These are phyloP conservation scores for Sequoia sempervirens DNA, from an alignment of 75 land plant species.

Conservation along the genomic window DNA sequence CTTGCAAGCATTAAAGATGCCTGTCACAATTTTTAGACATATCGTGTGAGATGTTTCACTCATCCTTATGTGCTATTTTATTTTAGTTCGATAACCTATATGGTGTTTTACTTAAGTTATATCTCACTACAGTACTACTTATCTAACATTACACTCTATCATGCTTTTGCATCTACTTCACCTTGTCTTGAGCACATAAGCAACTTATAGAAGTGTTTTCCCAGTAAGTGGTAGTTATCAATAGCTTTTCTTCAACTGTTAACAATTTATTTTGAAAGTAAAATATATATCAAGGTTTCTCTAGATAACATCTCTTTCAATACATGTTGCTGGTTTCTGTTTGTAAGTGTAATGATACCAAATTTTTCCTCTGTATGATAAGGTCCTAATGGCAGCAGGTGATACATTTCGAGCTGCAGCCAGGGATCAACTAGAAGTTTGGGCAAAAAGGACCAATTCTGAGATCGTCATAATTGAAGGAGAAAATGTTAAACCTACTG, in stretches of 20 bases:
- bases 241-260: background rate
- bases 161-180: background rate
- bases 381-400: constrained; percentile 98
- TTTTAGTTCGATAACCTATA: background rate
- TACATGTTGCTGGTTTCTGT: background rate
- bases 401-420: constrained; percentile 99
- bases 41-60: background rate
- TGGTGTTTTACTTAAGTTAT: background rate
- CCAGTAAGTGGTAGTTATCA: background rate
- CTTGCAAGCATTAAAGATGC: background rate
- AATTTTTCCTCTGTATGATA: constrained; percentile 3
- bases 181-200: background rate
- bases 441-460: constrained; percentile 96
- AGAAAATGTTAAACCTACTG: constrained; percentile 69
- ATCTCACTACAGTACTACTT: background rate
- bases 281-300: background rate
- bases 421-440: constrained; percentile 90
- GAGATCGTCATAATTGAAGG: constrained; percentile 77
- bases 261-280: background rate
- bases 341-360: background rate
- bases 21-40: background rate
- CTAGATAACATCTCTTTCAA: background rate
- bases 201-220: background rate
- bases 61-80: background rate
- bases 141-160: background rate